phyloP scores from a whole-genome alignment of 805 yeast species.

The Metschnikowia lachancei region DNA sequence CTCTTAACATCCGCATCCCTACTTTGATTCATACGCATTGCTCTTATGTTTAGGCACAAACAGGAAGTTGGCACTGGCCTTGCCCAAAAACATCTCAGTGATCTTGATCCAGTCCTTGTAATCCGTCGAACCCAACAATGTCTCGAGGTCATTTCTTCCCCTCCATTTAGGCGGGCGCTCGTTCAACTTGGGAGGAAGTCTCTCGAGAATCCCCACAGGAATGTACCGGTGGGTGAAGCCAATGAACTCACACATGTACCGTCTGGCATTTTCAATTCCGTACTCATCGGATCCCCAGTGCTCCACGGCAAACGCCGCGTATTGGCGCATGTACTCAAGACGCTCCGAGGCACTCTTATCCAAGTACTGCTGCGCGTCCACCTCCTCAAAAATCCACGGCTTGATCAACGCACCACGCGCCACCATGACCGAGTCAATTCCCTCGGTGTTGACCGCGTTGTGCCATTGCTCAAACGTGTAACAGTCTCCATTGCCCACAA shows the following conservation, averaged over 20 bases:
- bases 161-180: slow-evolving; percentile 93
- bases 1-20: not conserved
- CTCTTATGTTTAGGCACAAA: slow-evolving; percentile 95
- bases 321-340: slow-evolving; percentile 66
- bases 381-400: slow-evolving; percentile 98
- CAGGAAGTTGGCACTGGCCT: slow-evolving; percentile 67
- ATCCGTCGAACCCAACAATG: slow-evolving; percentile 79
- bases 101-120: slow-evolving; percentile 94
- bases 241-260: slow-evolving; percentile 90
- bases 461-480: slow-evolving; percentile 88
- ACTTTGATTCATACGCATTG: slow-evolving; percentile 52
- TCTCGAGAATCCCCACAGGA: slow-evolving; percentile 90
- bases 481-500: slow-evolving; percentile 94
- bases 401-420: slow-evolving; percentile 97
- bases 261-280: slow-evolving; percentile 83
- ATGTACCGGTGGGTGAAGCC: slow-evolving; percentile 92
- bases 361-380: slow-evolving; percentile 81
- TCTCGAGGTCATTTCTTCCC: slow-evolving; percentile 91
- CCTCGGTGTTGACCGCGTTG: slow-evolving; percentile 57
- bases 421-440: slow-evolving; percentile 92
- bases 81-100: slow-evolving; percentile 92
- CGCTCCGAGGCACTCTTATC: slow-evolving; percentile 92
- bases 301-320: slow-evolving; percentile 77
- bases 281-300: slow-evolving; percentile 99
- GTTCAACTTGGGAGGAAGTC: slow-evolving; percentile 82